phyloP scores from a whole-genome alignment of 306 rosid species.

The Betula pendula region DNA sequence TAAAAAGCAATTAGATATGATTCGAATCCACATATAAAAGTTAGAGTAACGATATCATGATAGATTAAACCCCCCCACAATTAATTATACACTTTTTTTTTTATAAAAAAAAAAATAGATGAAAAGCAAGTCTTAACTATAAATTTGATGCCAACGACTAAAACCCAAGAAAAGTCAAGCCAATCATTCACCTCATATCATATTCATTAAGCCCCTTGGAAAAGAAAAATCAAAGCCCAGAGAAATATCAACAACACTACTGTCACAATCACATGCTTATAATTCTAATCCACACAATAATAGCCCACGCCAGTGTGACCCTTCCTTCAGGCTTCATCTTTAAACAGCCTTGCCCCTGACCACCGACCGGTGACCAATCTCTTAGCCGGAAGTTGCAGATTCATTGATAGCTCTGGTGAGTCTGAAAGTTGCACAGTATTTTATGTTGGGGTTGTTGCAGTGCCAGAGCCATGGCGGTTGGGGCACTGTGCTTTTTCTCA shows the following conservation, averaged over 20 bases:
- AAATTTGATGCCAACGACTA: no score
- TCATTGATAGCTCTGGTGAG: constrained; percentile 49
- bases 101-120: no score
- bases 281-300: neutral
- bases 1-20: neutral
- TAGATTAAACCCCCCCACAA: no score
- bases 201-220: no score
- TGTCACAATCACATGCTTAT: neutral
- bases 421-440: constrained; percentile 28
- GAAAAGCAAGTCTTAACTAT: no score
- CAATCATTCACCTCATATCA: neutral
- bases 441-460: neutral
- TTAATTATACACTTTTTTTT: no score
- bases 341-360: neutral
- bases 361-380: neutral
- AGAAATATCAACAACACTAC: neutral
- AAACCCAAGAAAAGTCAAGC: neutral
- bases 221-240: constrained; percentile 13
- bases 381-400: constrained; percentile 1
- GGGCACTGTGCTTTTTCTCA: constrained; percentile 11
- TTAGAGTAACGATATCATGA: no score
- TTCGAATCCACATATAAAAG: neutral
- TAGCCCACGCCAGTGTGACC: neutral
- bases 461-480: constrained; percentile 20
- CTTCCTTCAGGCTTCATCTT: neutral